Base-by-base conservation (phyloP, 1,284 basidiomycete genomes). In the Ustilago bromivora region DNA sequence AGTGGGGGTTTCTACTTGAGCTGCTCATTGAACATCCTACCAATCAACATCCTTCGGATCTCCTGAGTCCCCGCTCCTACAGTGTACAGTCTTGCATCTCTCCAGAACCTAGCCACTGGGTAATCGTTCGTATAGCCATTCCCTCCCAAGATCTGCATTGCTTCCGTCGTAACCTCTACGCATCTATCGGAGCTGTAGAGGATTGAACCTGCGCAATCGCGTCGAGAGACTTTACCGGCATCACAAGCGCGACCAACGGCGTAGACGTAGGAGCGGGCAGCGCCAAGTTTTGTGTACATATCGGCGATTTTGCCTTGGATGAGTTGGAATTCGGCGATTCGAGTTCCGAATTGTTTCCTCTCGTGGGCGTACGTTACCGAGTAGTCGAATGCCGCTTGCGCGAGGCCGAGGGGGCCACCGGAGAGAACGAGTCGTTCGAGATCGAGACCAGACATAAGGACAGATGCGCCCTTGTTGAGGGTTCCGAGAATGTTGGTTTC, bases 271-370 rank as follows among this genome's bases (percentile, higher is more conserved):
- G 94, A 90, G 62, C 96, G 89, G 65, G 93, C 93, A 5, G 95
- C 93, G 79, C 92, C 93, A 58, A 98, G 88, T 86, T 93, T 94
- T 19, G 95, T 97, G 86, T 97, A 98, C 95, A 98, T 98, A 87
- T 98, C 95, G 19, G 88, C 88, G 66, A 88, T 84, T 81, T 88
- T 87, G 90, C 94, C 95, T 90, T 98, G 96, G 92, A 98, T 95
- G 61, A 97, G 87, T 86, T 98, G 95, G 89, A 98, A 97, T 40
- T 92, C 92, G n/a, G 92, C 96, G 57, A 98, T 89, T 4, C 92
- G 91, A 80, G 91, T 90, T 47, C 92, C 93, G 82, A 98, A 98
- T 85, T 98, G 95, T 86, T 94, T 91, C 76, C 95, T 90, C 70
- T 95, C 91, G 85, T 98, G 95, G 9, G 95, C 90, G 85, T 98